Base-by-base conservation (phyloP, 108 stramenopile genomes). In the Epithemia pelagica region DNA sequence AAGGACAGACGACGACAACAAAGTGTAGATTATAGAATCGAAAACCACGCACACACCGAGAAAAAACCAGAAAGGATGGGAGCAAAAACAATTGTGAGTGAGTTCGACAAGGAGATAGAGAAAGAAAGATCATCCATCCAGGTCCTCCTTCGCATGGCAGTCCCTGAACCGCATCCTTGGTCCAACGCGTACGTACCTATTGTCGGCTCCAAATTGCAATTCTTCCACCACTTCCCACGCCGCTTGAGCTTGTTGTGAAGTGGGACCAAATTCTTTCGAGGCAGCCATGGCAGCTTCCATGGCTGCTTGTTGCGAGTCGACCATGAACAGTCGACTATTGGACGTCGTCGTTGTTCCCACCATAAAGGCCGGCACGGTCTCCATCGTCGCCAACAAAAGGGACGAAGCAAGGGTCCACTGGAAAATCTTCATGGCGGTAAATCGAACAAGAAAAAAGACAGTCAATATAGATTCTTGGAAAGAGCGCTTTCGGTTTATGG, bases 191-290 rank as follows among this genome's bases (percentile, higher is more conserved):
- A 46, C 37, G 37, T 46, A 46, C 37, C 10, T 10, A 46, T 10
- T 46, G 37, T 46, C 37, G 37, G 37, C 37, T 46, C 37, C 37
- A 46, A 46, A 46, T 15, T 15, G 37, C 15, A 92, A 66, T 74
- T 92, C 91, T 68, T 92, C 91, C 19, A 92, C 88, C 28, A 73
- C 71, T 32, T 92, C 91, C 91, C 91, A 92, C n/a, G 84, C 84
- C 52, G 89, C 65, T 53, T 75, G 70, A 22, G 91, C 91, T 66
- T 92, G 86, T 15, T 61, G 53, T 18, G 81, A 84, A 18, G 74
- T 66, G 0, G 80, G 59, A 54, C 91, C 88, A 59, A 66, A 83
- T 59, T 78, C 76, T 56, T 87, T 86, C 64, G 78, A 78, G 8
- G 79, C 76, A n/a, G 59, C 83, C 54, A 86, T 59, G 59, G 91